These are phyloP conservation scores for Lipomyces japonicus DNA, from an alignment of 805 yeast genomes.

Conservation along the genomic window DNA sequence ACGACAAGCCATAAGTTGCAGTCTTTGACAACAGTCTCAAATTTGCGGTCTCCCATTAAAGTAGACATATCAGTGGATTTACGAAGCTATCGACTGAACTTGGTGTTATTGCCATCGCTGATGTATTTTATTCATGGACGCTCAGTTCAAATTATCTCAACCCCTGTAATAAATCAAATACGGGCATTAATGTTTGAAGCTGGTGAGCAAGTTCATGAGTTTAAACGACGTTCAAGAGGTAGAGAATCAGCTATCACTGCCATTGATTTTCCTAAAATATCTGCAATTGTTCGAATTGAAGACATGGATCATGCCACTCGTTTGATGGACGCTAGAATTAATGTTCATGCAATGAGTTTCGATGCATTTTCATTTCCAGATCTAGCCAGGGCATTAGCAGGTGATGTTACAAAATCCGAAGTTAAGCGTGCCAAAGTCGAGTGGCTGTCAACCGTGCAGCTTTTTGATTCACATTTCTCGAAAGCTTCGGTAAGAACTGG, in stretches of 20 bases:
- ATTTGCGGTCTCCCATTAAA: constrained; percentile 5
- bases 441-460: constrained; percentile 11
- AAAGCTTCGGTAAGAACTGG: background rate
- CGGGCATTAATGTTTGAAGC: constrained; percentile 20
- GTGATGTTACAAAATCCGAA: constrained; percentile 23
- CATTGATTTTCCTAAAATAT: constrained; percentile 15
- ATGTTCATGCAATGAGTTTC: constrained; percentile 14
- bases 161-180: constrained; percentile 4
- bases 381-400: constrained; percentile 23
- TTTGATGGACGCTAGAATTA: constrained; percentile 7
- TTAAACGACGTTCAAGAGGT: constrained; percentile 15
- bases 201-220: constrained; percentile 26
- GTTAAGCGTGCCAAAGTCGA: constrained; percentile 13
- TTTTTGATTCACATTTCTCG: background rate
- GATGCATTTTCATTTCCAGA: constrained; percentile 27
- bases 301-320: background rate
- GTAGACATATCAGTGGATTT: constrained; percentile 15
- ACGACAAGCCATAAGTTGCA: background rate
- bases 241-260: constrained; percentile 23
- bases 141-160: constrained; percentile 12
- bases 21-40: too few species aligned
- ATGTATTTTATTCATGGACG: constrained; percentile 17
- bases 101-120: constrained; percentile 23
- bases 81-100: constrained; percentile 5
- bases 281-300: constrained; percentile 15